Base-by-base conservation (phyloP, 768 basidiomycete species). In the Flagelloscypha sp. region DNA sequence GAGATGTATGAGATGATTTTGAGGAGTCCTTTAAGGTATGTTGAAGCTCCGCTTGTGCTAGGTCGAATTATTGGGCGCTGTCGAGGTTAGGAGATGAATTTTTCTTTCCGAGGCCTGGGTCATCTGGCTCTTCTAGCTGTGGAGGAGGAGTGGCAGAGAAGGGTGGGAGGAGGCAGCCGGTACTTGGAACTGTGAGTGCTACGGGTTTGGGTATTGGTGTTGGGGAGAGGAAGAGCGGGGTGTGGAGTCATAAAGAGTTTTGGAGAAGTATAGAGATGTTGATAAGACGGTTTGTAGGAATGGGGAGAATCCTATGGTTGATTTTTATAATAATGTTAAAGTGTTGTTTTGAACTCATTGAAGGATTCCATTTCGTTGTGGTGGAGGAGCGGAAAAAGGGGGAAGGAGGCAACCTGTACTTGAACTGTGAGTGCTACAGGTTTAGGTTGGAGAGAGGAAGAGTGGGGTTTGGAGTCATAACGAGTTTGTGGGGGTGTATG, bases 281-380 rank as follows among this genome's bases (percentile, higher is more conserved):
- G 63, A 62, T 41, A 67, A 62, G 55, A 95, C 94, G 15, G 68
- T 66, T 29, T 58, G 90, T 36, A 65, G 62, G 42, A 92, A 74
- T 53, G 88, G 92, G 33, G 86, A 86, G 59, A 93, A 92, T 54
- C 87, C 92, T 6, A 68, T 95, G 69, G 50, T 92, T 37, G 78
- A 82, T 47, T 92, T 82, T 56, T 97, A 95, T 56, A 74, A 83
- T 58, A 95, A 95, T 61, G 92, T 92, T 42, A 90, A 92, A 57
- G 80, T 95, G 53, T 64, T 94, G 50, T 94, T 94, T 48, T 94
- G 49, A 59, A 24, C n/a, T n/a, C n/a, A n/a, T n/a, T n/a, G n/a
- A n/a, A n/a, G 84, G n/a, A 67, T 86, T 30, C 56, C 72, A 16
- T 83, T 80, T 33, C 70, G 79, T 10, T 83, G 83, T 55, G 78